Conservation (phyloP, 352 stramenopile genomes). For the Phytopythium mirpurense region DNA sequence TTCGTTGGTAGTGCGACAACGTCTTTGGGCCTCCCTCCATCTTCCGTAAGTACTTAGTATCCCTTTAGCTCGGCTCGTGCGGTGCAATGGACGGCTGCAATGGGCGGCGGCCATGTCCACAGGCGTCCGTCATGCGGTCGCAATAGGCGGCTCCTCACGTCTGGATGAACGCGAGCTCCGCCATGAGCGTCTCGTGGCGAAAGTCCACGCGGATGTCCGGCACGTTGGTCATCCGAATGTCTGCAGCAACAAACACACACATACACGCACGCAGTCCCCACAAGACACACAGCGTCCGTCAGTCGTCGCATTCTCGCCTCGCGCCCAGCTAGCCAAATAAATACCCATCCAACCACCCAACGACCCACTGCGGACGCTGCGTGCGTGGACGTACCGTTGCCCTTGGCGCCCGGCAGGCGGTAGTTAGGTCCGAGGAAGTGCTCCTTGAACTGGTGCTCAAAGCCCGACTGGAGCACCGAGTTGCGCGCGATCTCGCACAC, state of each 20-base stretch:
- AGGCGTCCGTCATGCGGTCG: no score
- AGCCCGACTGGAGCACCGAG: constrained; percentile 97
- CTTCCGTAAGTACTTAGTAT: constrained; percentile 3
- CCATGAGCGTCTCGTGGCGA: constrained; percentile 77
- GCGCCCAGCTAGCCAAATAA: no score
- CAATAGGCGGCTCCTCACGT: constrained; percentile 32
- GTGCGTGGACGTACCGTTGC: constrained; percentile 65
- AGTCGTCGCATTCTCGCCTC: no score
- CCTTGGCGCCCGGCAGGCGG: constrained; percentile 50
- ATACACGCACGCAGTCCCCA: constrained; percentile 6
- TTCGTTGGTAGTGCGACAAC: no score
- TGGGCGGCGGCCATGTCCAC: no score
- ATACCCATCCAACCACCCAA: no score
- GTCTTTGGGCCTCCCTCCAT: no score
- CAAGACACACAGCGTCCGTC: neutral
- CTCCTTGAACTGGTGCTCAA: constrained; percentile 96
- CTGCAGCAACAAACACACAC: constrained; percentile 23
- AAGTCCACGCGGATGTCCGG: constrained; percentile 91
- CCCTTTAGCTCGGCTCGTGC: neutral
- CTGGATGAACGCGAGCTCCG: constrained; percentile 70
- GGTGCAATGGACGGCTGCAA: neutral
- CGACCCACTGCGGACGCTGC: no score
- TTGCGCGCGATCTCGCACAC: constrained; percentile 98
- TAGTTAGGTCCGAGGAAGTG: constrained; percentile 96
- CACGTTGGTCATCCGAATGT: constrained; percentile 94